Conservation (phyloP, 2,329 filamentous ascomycete species). For the Ascosphaera aggregata region DNA sequence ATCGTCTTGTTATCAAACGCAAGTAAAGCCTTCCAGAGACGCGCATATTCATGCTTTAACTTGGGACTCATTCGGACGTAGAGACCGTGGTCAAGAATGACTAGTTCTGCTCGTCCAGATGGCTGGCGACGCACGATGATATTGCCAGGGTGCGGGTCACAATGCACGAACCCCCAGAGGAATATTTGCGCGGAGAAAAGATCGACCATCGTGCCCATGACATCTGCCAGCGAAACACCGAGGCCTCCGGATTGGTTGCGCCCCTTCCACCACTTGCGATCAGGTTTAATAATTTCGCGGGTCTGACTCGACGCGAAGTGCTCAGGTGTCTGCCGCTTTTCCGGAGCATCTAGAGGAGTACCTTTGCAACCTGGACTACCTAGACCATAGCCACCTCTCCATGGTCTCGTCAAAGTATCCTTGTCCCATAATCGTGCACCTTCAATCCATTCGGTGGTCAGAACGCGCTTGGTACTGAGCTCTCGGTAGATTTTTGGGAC, state of each 20-base stretch:
- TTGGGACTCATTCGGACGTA: slow-evolving; percentile 75
- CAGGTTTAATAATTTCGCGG: slow-evolving; percentile 46
- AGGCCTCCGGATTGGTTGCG: slow-evolving; percentile 51
- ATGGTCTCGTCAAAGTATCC: slow-evolving; percentile 48
- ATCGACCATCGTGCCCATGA: slow-evolving; percentile 94
- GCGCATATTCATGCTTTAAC: slow-evolving; percentile 67
- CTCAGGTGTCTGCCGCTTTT: slow-evolving; percentile 20
- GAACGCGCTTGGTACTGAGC: slow-evolving; percentile 57
- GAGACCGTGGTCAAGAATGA: slow-evolving; percentile 89
- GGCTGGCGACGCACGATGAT: slow-evolving; percentile 81
- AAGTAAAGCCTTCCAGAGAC: slow-evolving; percentile 85
- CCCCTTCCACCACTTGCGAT: slow-evolving; percentile 58
- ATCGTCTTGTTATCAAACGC: slow-evolving; percentile 80
- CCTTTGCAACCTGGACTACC: slow-evolving; percentile 61
- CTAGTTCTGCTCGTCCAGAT: slow-evolving; percentile 63
- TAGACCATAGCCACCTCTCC: slow-evolving; percentile 52
- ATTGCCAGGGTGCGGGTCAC: slow-evolving; percentile 92
- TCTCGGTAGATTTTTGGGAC: slow-evolving; percentile 69
- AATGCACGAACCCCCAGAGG: slow-evolving; percentile 86
- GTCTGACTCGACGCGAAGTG: slow-evolving; percentile 7
- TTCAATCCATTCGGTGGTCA: slow-evolving; percentile 97
- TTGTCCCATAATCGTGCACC: slow-evolving; percentile 87
- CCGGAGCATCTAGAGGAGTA: slow-evolving; percentile 31
- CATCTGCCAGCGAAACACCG: slow-evolving; percentile 57
- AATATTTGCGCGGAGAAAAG: slow-evolving; percentile 97